Percentiles rank a stretch among this genome's conserved stretches.
These are phyloP conservation scores for Calocybe gangraenosa DNA, from an alignment of 768 basidiomycete genomes.

Conservation along the genomic window DNA sequence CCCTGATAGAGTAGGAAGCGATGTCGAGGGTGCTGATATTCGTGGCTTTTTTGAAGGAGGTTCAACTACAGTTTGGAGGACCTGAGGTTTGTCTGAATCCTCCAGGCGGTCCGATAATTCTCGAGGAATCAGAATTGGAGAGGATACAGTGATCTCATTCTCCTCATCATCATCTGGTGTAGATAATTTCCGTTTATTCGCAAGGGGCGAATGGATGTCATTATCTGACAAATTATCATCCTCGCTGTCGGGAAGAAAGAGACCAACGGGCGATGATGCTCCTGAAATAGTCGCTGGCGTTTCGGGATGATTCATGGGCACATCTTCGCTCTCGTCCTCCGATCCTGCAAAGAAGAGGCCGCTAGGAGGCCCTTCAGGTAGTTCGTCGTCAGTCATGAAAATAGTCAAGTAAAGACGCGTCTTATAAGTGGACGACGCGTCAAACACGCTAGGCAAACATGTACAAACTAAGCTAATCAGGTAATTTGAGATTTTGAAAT, in stretches of 20 bases:
- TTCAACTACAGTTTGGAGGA: slow-evolving; percentile 5
- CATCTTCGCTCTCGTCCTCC: slow-evolving; percentile 43
- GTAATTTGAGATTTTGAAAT: slow-evolving; percentile 15
- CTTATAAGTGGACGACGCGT: slow-evolving; percentile 27
- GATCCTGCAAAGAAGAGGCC: slow-evolving; percentile 59
- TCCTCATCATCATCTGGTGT: slow-evolving; percentile 12
- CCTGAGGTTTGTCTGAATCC: slow-evolving; percentile 10
- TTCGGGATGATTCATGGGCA: slow-evolving; percentile 12
- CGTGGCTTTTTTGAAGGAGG: slow-evolving; percentile 54
- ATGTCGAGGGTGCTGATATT: slow-evolving; percentile 25
- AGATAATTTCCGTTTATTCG: slow-evolving; percentile 16
- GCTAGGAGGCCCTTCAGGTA: slow-evolving; percentile 27
- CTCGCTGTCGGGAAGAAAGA: slow-evolving; percentile 34
- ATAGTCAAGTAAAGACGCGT: slow-evolving; percentile 19
- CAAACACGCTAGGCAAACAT: slow-evolving; percentile 34
- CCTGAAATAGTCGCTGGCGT: slow-evolving; percentile 13
- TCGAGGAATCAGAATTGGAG: slow-evolving; percentile 25
- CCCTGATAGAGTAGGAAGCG: background rate
- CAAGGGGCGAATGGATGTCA: slow-evolving; percentile 6
- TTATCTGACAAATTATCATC: slow-evolving; percentile 22
- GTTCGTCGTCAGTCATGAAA: slow-evolving; percentile 23
- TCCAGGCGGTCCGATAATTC: slow-evolving; percentile 40
- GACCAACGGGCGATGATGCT: slow-evolving; percentile 18
- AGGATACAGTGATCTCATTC: slow-evolving; percentile 19
- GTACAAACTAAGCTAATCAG: slow-evolving; percentile 25